A percentile compares a stretch with the other conserved stretches of the same genome.
phyloP scores from a whole-genome alignment of 495 filamentous ascomycete species.

The Elaphomyces granulatus region DNA sequence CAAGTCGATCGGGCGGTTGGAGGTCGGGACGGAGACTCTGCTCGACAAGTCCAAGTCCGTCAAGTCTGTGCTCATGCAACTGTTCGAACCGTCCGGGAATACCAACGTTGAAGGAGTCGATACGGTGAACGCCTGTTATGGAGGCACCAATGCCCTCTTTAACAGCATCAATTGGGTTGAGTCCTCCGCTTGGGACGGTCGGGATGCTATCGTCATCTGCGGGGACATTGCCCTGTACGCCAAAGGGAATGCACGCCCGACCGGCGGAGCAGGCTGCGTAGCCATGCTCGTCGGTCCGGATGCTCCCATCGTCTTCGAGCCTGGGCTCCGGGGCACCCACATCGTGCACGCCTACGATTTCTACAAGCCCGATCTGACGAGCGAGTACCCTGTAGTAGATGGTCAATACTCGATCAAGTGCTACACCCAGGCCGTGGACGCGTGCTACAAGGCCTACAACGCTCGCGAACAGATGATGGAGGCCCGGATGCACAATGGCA shows the following conservation, averaged over 20 bases:
- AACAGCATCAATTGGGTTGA: conserved; percentile 97
- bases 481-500: conserved; percentile 43
- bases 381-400: conserved; percentile 95
- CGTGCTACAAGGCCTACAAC: conserved; percentile 90
- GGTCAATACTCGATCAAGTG: conserved; percentile 90
- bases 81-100: conserved; percentile 71
- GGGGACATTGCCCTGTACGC: conserved; percentile 98
- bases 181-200: conserved; percentile 94
- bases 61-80: conserved; percentile 98
- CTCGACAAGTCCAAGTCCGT: conserved; percentile 99
- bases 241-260: conserved; percentile 89
- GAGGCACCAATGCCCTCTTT: conserved; percentile 94
- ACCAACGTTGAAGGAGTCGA: conserved; percentile 95
- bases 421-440: conserved; percentile 91
- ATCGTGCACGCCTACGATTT: conserved; percentile 96
- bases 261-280: conserved; percentile 87
- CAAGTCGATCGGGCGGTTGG: conserved; percentile 78
- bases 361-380: conserved; percentile 96
- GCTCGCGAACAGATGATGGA: conserved; percentile 64
- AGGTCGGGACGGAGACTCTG: conserved; percentile 96
- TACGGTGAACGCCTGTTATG: conserved; percentile 95
- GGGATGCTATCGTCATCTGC: conserved; percentile 83
- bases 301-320: conserved; percentile 80
- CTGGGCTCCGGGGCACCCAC: conserved; percentile 83
- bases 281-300: conserved; percentile 91